A percentile compares a stretch with the other conserved stretches of the same genome.
These are phyloP conservation scores for Diplodia mutila DNA, from an alignment of 2,329 filamentous ascomycete genomes.

Conservation along the genomic window DNA sequence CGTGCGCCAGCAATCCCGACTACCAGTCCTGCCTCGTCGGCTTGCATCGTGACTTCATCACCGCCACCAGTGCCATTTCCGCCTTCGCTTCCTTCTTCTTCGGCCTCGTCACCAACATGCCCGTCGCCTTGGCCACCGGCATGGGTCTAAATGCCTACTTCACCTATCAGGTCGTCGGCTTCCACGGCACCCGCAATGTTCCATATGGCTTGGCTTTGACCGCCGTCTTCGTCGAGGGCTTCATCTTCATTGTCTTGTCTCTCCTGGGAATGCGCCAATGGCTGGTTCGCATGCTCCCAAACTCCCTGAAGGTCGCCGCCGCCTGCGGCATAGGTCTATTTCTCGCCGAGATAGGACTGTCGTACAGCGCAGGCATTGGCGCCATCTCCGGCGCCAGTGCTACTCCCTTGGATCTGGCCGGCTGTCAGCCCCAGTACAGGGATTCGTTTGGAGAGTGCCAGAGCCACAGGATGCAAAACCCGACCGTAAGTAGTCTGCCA, in stretches of 20 bases:
- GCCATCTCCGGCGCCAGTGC: conserved; percentile 66
- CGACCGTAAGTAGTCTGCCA: conserved; percentile 52
- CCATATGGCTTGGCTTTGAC: conserved; percentile 78
- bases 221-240: conserved; percentile 85
- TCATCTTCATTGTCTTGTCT: conserved; percentile 80
- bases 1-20: conserved; percentile 59
- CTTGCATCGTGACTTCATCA: conserved; percentile 78
- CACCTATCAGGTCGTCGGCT: conserved; percentile 78
- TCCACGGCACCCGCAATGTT: conserved; percentile 71
- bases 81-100: conserved; percentile 78
- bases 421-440: conserved; percentile 64
- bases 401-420: conserved; percentile 75
- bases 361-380: conserved; percentile 81
- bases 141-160: conserved; percentile 79
- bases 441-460: conserved; percentile 62
- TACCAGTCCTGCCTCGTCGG: conserved; percentile 64
- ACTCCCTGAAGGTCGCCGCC: conserved; percentile 83
- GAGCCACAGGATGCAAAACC: conserved; percentile 76
- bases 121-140: conserved; percentile 43
- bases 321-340: conserved; percentile 86
- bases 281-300: conserved; percentile 80
- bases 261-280: conserved; percentile 83
- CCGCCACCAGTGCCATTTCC: conserved; percentile 80
- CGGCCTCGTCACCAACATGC: conserved; percentile 78
- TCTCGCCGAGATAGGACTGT: conserved; percentile 73